These are phyloP conservation scores for Breynia disticha DNA, from an alignment of 441 rosid species.

Conservation along the genomic window DNA sequence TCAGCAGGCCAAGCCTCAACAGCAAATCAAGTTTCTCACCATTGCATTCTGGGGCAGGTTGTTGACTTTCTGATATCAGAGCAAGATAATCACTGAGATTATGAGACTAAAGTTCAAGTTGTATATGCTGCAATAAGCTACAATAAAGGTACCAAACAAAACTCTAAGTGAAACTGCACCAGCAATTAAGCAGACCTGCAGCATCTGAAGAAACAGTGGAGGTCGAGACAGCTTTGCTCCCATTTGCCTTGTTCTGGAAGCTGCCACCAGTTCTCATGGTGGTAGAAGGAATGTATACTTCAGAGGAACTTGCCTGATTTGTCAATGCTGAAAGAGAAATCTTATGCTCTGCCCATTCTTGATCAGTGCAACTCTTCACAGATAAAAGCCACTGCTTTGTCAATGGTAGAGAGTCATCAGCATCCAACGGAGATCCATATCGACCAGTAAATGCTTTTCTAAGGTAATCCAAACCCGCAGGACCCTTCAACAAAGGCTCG, in stretches of 20 bases:
- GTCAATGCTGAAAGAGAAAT: slow-evolving; percentile 36
- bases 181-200: slow-evolving; percentile 3
- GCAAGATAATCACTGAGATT: background rate
- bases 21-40: slow-evolving; percentile 64
- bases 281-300: slow-evolving; percentile 30
- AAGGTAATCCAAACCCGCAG: slow-evolving; percentile 75
- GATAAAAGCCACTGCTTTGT: slow-evolving; percentile 61
- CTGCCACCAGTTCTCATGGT: slow-evolving; percentile 46
- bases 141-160: no score
- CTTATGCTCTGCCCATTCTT: slow-evolving; percentile 72
- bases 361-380: slow-evolving; percentile 31
- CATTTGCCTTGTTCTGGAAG: slow-evolving; percentile 6
- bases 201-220: slow-evolving; percentile 8
- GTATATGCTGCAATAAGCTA: no score
- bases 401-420: slow-evolving; percentile 39
- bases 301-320: slow-evolving; percentile 30
- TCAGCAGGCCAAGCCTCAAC: slow-evolving; percentile 72
- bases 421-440: slow-evolving; percentile 46
- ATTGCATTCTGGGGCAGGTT: slow-evolving; percentile 43
- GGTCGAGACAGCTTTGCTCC: slow-evolving; percentile 2
- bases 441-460: slow-evolving; percentile 49
- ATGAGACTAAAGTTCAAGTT: no score
- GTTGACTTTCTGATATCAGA: slow-evolving; percentile 19
- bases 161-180: no score
- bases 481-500: slow-evolving; percentile 77